Evolutionary conservation across 192 early-diverging fungal genomes (phyloP).

Genomic region (Linnemannia exigua): DNA sequence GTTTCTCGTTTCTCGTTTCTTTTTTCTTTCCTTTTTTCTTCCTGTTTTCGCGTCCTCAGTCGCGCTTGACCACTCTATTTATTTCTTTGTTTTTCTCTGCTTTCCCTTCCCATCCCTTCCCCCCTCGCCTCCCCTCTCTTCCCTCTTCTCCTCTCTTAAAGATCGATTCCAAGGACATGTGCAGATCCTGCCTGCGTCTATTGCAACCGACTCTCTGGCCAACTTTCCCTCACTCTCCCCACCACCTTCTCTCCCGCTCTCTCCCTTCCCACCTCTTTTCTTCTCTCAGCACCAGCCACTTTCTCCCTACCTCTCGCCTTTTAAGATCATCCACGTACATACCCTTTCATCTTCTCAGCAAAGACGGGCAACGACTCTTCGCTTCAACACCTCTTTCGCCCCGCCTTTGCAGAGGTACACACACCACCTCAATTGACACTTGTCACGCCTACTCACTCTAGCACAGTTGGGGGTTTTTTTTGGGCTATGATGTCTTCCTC

Average conservation of each 20-base stretch:
- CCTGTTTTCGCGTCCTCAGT: neutral
- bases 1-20: neutral
- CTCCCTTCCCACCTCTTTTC: neutral
- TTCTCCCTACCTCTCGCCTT: neutral
- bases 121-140: neutral
- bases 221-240: neutral
- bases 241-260: neutral
- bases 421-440: neutral
- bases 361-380: neutral
- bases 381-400: neutral
- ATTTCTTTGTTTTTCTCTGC: neutral
- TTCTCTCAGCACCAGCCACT: neutral
- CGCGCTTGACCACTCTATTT: neutral
- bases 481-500: neutral
- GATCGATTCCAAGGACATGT: constrained; percentile 1
- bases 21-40: neutral
- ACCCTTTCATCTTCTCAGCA: no score
- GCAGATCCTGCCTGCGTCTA: constrained; percentile 7
- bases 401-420: constrained; percentile 10
- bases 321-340: neutral
- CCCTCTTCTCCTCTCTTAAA: neutral
- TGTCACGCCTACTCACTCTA: neutral
- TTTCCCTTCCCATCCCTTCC: neutral
- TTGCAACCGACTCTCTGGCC: constrained; percentile 3
- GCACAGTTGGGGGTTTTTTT: no score